Conservation (phyloP, 192 early-diverging fungal genomes). For the Mortierella claussenii region DNA sequence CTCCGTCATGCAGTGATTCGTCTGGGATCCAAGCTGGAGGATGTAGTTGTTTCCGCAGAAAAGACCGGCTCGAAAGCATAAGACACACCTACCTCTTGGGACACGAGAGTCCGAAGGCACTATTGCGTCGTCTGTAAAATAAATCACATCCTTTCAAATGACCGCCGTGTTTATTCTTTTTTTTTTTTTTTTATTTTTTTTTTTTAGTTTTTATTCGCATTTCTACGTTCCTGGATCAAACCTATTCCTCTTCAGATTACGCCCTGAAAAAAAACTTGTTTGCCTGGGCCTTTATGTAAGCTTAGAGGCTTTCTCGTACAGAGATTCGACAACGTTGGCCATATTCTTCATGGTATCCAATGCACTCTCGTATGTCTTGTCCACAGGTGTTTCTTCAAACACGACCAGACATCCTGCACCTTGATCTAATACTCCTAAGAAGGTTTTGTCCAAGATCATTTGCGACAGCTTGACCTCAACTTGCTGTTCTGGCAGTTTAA, state of each 20-base stretch:
- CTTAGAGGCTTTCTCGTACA: slow-evolving; percentile 88
- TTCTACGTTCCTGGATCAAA: too few relatives aligned
- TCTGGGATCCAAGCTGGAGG: slow-evolving; percentile 70
- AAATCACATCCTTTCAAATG: too few relatives aligned
- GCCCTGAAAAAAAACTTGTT: too few relatives aligned
- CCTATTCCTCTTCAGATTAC: too few relatives aligned
- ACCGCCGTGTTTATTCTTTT: too few relatives aligned
- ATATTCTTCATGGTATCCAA: slow-evolving; percentile 98
- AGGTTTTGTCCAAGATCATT: slow-evolving; percentile 99
- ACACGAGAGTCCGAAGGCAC: too few relatives aligned
- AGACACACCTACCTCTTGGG: neutral
- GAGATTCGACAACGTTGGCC: slow-evolving; percentile 92
- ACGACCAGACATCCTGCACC: slow-evolving; percentile 95
- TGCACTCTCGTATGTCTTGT: slow-evolving; percentile 92
- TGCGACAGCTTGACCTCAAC: slow-evolving; percentile 98
- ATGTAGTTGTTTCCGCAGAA: slow-evolving; percentile 64
- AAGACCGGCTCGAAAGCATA: slow-evolving; percentile 47
- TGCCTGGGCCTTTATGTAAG: too few relatives aligned
- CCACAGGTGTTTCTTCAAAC: slow-evolving; percentile 88
- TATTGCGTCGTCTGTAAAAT: too few relatives aligned
- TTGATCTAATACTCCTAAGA: slow-evolving; percentile 97
- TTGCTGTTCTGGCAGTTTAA: slow-evolving; percentile 91
- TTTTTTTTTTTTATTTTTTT: too few relatives aligned
- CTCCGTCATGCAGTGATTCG: slow-evolving; percentile 79
- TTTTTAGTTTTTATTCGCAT: too few relatives aligned